These are phyloP conservation scores for Stachybotrys chlorohalonatus DNA, from an alignment of 2,329 filamentous ascomycete species.

Conservation along the genomic window DNA sequence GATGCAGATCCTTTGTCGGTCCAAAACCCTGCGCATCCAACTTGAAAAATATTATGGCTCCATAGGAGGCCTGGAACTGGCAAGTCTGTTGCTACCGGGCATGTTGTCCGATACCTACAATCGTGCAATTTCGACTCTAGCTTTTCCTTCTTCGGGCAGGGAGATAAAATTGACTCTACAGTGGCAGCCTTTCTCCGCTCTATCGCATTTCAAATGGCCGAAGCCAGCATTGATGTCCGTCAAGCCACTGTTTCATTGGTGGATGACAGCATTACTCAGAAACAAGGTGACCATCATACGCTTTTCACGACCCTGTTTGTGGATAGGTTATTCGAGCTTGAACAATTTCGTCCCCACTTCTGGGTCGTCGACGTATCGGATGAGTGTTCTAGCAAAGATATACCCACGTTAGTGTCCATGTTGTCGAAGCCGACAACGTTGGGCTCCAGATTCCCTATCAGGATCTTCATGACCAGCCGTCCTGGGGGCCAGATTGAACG, in stretches of 20 bases:
- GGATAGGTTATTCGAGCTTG: background rate
- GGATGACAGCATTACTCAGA: background rate
- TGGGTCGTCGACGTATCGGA: constrained; percentile 27
- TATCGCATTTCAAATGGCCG: background rate
- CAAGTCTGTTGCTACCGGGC: background rate
- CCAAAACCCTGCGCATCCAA: no score
- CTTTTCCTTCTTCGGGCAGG: background rate
- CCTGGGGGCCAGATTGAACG: constrained; percentile 11
- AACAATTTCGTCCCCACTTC: constrained; percentile 10
- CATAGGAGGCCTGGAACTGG: background rate
- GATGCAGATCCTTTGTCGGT: no score
- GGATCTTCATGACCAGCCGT: constrained; percentile 18
- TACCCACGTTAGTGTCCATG: constrained; percentile 15
- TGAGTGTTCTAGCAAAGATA: constrained; percentile 15
- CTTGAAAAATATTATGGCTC: background rate
- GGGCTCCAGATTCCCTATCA: constrained; percentile 8
- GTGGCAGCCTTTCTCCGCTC: background rate
- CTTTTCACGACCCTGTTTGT: background rate
- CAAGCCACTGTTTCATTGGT: background rate
- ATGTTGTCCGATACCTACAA: background rate
- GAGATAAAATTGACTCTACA: background rate
- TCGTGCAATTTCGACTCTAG: background rate
- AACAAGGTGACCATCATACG: background rate
- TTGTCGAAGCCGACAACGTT: constrained; percentile 1
- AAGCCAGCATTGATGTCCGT: background rate